Evolutionary conservation across 345 rosid species (phyloP), one percentile per base, ranked within the genome.

Genomic region (Populus deltoides): DNA sequence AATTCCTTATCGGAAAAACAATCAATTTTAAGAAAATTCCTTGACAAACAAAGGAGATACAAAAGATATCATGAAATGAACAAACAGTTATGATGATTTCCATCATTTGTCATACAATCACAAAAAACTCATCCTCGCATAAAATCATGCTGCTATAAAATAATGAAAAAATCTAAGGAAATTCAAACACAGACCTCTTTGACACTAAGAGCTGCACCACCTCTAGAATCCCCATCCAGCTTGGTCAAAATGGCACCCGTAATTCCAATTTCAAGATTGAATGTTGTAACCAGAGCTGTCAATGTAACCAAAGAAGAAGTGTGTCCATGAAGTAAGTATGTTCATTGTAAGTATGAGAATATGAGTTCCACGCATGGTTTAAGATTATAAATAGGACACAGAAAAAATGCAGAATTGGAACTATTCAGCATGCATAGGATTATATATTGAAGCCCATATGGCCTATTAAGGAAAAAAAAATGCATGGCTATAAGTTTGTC

Each of bases 181-280:
- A 80, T 20, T 35, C 74, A 22, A 70, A 47, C 55, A 43, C 89
- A 72, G 77, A 93, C 99, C 99, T 96, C 99, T 85, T 93, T 93
- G 67, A 96, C 97, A 86, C 98, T 93, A 81, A 96, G 84, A 80
- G 99, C 99, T 69, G 99, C 98, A 66, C 99, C 98, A 78, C 98
- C 99, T 91, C 99, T 90, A 77, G 99, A 96, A 85, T 96, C 99
- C 25, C 99, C 98, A 74, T 96, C 99, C 79, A 96, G 86, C 92
- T 96, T 96, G 49, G 99, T 93, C 89, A 96, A 88, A 83, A 96
- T 96, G 83, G 98, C 99, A 81, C 99, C 98, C 29, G 99, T 93
- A 80, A 96, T 96, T 77, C 99, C 99, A 72, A 96, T 96, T 91
- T 93, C 99, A 59, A 93, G 86, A 79, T 96, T 96, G 90, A 96